phyloP scores from a whole-genome alignment of 305 asterid species.

The Fraxinus sp. region DNA sequence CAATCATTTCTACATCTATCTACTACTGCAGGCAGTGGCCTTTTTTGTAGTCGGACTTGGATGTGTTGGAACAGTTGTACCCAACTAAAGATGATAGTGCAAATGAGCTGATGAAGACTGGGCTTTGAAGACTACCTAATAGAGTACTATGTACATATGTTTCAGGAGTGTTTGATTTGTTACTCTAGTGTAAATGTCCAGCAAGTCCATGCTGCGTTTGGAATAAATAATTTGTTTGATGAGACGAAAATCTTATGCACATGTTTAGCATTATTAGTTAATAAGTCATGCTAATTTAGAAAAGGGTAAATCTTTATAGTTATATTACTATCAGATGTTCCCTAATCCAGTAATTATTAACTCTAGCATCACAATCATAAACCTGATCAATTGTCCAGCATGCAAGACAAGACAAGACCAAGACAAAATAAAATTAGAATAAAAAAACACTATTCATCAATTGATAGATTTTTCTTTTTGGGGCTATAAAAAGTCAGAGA shows the following conservation, averaged over 20 bases:
- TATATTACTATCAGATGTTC: neutral
- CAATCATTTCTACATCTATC: slow-evolving; percentile 70
- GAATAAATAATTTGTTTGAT: neutral
- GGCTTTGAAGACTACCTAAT: neutral
- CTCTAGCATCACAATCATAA: slow-evolving; percentile 11
- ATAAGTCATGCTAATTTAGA: slow-evolving; percentile 10
- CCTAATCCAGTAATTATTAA: slow-evolving; percentile 11
- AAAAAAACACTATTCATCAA: neutral
- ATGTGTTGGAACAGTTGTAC: slow-evolving; percentile 69
- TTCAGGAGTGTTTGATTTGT: slow-evolving; percentile 7
- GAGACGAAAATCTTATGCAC: neutral
- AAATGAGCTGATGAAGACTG: slow-evolving; percentile 13
- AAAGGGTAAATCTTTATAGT: neutral
- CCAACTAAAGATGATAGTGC: slow-evolving; percentile 35
- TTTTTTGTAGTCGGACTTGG: slow-evolving; percentile 74
- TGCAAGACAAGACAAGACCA: neutral
- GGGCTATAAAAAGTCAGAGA: neutral
- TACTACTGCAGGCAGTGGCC: slow-evolving; percentile 72
- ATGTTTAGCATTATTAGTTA: slow-evolving; percentile 9
- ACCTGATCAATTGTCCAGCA: neutral
- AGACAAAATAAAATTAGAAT: neutral
- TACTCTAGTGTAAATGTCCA: slow-evolving; percentile 16
- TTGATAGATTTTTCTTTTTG: neutral
- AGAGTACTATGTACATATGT: slow-evolving; percentile 14
- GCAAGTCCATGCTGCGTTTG: neutral